Base-by-base conservation (phyloP, 2,329 filamentous ascomycete species). In the Nemania abortiva region DNA sequence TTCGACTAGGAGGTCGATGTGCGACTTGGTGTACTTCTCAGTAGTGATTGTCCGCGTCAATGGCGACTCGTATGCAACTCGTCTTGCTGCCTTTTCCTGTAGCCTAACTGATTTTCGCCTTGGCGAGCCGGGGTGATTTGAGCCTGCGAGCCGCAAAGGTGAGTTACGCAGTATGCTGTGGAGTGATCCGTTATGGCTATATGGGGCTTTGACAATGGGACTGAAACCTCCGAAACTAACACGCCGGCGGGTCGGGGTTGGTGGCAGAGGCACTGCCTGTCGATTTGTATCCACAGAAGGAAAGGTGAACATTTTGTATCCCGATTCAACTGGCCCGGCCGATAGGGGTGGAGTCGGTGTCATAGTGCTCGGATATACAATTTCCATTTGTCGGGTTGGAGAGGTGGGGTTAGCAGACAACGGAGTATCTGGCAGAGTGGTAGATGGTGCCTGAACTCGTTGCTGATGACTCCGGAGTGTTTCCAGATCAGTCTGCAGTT, bases 151-250 rank as follows among this genome's bases (percentile, higher is more conserved):
- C 22, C 88, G 87, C 6, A 91, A 82, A 20, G 89, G 89, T 4
- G 89, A 91, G 81, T 91, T 91, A 62, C 89, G 86, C 24, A 91
- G 84, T 74, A 91, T 91, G 78, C 88, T 90, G 76, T 87, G 89
- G 10, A 91, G 84, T 50, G 83, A 82, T 65, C 84, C 84, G 39
- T 89, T 86, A 70, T 88, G 88, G 1, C 82, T 86, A 74, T 91
- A 91, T 1, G 89, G 89, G 2, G 84, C 80, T 27, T 81, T 81
- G 39, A 71, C 59, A 22, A 69, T 66, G 11, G 72, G 61, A 6
- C 73, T 74, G 24, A 76, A 73, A 18, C 76, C 67, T 0, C 79
- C 74, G 18, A 81, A 76, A 9, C 79, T 82, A 6, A 79, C 77
- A 50, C 81, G 78, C 52, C 82, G 80, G 18, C 82, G 79, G 22